Base-by-base conservation (phyloP, 257 asterid genomes). In the Solanum sejunctum region DNA sequence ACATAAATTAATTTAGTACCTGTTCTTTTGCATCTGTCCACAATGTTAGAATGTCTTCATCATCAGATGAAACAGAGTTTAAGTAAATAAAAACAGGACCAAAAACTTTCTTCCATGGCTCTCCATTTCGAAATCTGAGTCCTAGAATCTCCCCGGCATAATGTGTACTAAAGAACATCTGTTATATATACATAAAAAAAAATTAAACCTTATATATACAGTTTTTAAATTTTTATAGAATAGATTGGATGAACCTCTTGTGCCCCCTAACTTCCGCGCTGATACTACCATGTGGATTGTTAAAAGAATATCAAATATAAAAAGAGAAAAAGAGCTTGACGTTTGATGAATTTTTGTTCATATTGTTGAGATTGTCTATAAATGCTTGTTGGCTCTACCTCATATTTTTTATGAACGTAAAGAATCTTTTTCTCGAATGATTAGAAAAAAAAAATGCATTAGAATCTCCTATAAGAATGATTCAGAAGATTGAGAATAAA, bases 161-260 rank as follows among this genome's bases (percentile, higher is more conserved):
- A 89, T 93, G 98, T 6, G 86, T 87, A 87, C 97, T 94, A 5
- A 85, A 86, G 69, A 94, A 93, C 93, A 94, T 89, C 98, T 94
- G 87, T 60, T 16, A 15, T 28, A 2, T 28, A 66, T 32, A 32
- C 2, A 17, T 32, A 32, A 36, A 67, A 8, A 60, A 21, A 61
- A 1, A 1, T 10, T 61, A 3, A 60, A 21, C 0, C 3, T 10
- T 61, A n/a, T 21, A 23, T 63, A 63, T 20, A 58, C 6, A 3
- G 0, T 55, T 20, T 55, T 43, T 43, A 43, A 43, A 55, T 58
- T 57, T 58, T 20, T 1, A 8, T 9, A 12, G 20, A 58, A 20
- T 5, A 3, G 28, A 20, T 9, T 2, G 13, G 28, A 58, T 58
- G 12, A 58, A 58, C 28, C 13, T 11, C 26, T 58, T 63, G 15